Conservation (phyloP, 257 asterid genomes). For the Solanum piurae region DNA sequence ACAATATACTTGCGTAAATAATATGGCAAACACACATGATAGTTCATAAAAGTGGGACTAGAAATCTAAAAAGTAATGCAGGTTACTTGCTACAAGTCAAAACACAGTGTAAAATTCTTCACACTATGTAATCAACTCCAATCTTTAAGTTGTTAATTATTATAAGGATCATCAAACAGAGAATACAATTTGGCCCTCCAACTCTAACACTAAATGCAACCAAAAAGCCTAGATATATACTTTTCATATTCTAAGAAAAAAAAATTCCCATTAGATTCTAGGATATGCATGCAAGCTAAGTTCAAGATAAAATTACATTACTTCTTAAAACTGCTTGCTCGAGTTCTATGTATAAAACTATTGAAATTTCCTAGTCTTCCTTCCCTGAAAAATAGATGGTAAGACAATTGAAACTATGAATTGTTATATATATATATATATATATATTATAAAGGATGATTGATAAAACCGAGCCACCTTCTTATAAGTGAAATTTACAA, state of each 20-base stretch:
- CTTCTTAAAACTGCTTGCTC: neutral
- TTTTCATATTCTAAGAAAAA: neutral
- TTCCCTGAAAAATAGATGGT: conserved; percentile 2
- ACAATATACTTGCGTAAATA: neutral
- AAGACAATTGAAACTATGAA: neutral
- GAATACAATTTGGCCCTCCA: neutral
- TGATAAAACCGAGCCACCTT: neutral
- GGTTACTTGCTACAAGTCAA: neutral
- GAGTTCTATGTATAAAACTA: neutral
- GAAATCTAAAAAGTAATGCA: neutral
- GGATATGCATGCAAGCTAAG: neutral
- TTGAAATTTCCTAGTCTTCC: neutral
- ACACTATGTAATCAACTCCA: neutral
- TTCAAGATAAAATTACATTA: neutral
- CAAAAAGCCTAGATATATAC: neutral
- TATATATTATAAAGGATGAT: neutral
- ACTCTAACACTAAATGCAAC: neutral
- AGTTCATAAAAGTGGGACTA: neutral
- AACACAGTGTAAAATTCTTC: neutral
- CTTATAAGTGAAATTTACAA: neutral
- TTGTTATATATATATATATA: neutral
- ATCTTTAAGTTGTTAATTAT: neutral
- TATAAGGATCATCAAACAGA: neutral
- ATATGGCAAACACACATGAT: neutral
- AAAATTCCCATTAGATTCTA: neutral